Base-by-base conservation (phyloP, 2,329 filamentous ascomycete species). In the Akanthomyces uredinophilus region DNA sequence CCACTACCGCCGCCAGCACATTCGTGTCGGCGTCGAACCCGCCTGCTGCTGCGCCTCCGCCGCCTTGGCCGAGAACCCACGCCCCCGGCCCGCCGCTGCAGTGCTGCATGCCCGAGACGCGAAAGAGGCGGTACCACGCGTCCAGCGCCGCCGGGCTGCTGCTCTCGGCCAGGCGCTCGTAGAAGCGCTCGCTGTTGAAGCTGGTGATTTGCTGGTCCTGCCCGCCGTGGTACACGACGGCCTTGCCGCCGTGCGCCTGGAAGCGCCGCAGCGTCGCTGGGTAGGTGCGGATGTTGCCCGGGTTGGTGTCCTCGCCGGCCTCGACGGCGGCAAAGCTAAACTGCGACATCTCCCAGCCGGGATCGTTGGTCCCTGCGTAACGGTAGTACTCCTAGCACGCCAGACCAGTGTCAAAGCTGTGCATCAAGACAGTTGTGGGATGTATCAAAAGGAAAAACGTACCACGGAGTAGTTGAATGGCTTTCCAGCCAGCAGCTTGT, bases 51-150 rank as follows among this genome's bases (percentile, higher is more conserved):
- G 62, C 51, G 2, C 58, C 64, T 3, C 61, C 63, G 5, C 54
- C 54, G 16, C 61, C 59, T 27, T 75, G 70, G 2, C 72, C 71
- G 10, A 74, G 66, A 11, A 64, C 63, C 11, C 60, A 70, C 1
- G 79, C 77, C 1, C 79, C 79, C 16, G 69, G 68, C 4, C 81
- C 81, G 6, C 77, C 77, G 11, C 58, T 65, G 67, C 82, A 85
- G 68, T 85, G 83, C 2, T 70, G 73, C 73, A 83, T 81, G 7
- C 82, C 82, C 5, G 76, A 78, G 64, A 85, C 76, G 37, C 75
- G 75, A 73, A 85, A 85, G 69, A 76, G 79, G 53, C 82, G 76
- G 65, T 81, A 78, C 63, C 79, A 81, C 1, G 70, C 66, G 61
- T 81, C 77, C 5, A 81, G 67, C 60, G 75, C 16, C 18, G n/a